A percentile compares a stretch with the other conserved stretches of the same genome.
Evolutionary conservation across 495 filamentous ascomycete species (phyloP).

Genomic region (Daldinia decipiens): DNA sequence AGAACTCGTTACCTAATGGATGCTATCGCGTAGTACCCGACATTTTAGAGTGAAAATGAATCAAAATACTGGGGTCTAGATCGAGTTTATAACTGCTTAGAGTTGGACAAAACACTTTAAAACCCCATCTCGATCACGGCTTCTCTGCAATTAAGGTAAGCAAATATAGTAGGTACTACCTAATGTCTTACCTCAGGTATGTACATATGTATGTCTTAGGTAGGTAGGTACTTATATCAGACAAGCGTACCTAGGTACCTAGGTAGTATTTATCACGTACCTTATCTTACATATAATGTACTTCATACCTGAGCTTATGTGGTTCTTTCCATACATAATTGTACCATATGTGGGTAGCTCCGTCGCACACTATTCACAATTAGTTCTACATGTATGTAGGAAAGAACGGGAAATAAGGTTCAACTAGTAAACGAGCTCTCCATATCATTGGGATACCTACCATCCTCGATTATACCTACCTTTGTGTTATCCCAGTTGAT

Average conservation of each 20-base stretch:
- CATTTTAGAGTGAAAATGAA: slow-evolving; percentile 1
- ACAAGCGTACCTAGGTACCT: slow-evolving; percentile 8
- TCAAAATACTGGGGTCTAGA: background rate
- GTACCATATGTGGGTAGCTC: background rate
- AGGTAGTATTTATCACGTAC: background rate
- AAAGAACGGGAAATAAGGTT: slow-evolving; percentile 20
- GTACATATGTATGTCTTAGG: slow-evolving; percentile 1
- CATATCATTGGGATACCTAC: slow-evolving; percentile 16
- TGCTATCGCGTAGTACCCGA: slow-evolving; percentile 34
- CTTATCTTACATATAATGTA: background rate
- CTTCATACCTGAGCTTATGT: background rate
- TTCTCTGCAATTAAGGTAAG: slow-evolving; percentile 6
- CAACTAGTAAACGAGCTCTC: slow-evolving; percentile 4
- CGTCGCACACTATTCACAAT: background rate
- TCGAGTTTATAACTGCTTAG: background rate
- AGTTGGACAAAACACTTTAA: slow-evolving; percentile 11
- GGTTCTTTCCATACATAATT: background rate
- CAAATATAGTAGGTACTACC: too few relatives aligned
- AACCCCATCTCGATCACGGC: slow-evolving; percentile 6
- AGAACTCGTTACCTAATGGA: slow-evolving; percentile 24
- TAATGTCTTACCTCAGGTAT: too few relatives aligned
- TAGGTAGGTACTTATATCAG: slow-evolving; percentile 8
- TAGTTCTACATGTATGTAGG: background rate
- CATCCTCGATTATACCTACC: slow-evolving; percentile 22
- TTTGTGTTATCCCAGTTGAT: slow-evolving; percentile 11